A percentile compares a stretch with the other conserved stretches of the same genome.
These are phyloP conservation scores for Malus domestica DNA, from an alignment of 306 rosid species.

Conservation along the genomic window ASM211411v1 NC_041791.1:10086501-10087000, in stretches of 20 bases:
- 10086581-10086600: background rate
- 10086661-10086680: no score
- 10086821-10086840: no score
- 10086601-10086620: no score
- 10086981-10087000: background rate
- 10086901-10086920: background rate
- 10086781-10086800: no score
- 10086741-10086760: no score
- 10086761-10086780: background rate
- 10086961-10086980: background rate
- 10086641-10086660: no score
- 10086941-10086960: background rate
- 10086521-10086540: background rate
- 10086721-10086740: no score
- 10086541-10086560: background rate
- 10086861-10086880: background rate
- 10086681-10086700: no score
- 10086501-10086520: no score
- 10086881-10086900: background rate
- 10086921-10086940: slow-evolving; percentile 1
- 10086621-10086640: no score
- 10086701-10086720: no score
- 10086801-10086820: no score
- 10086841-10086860: background rate
- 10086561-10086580: background rate